Evolutionary conservation across 2,329 filamentous ascomycete species (phyloP).

Genomic region (Fusarium tricinctum): DNA sequence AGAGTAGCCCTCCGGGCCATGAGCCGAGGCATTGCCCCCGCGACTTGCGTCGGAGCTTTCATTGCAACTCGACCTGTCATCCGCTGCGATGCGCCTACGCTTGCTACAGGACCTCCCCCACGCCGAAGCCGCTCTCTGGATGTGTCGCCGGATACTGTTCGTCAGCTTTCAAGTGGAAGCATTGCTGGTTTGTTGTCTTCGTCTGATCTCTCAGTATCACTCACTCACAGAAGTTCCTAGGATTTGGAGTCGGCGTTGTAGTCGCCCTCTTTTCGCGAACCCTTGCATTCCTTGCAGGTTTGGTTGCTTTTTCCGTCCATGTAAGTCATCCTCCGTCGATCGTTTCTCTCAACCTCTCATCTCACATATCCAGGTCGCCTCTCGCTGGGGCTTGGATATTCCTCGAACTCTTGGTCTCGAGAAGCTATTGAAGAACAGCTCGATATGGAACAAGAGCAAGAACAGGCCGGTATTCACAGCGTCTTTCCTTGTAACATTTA

Average conservation of each 20-base stretch:
- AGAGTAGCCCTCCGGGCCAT: conserved; percentile 46
- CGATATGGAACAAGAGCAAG: conserved; percentile 64
- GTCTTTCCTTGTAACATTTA: conserved; percentile 80
- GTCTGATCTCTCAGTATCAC: not conserved
- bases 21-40: conserved; percentile 48
- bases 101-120: conserved; percentile 33
- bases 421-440: conserved; percentile 55
- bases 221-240: conserved; percentile 54
- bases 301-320: conserved; percentile 74
- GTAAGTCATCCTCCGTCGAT: conserved; percentile 57
- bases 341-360: not conserved
- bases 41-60: conserved; percentile 48
- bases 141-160: conserved; percentile 55
- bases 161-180: conserved; percentile 68
- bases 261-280: conserved; percentile 79
- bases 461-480: conserved; percentile 75
- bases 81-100: conserved; percentile 50
- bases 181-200: conserved; percentile 59
- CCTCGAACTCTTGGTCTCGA: conserved; percentile 56
- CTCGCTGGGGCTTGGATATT: conserved; percentile 60
- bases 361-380: conserved; percentile 57
- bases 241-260: conserved; percentile 73
- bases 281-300: conserved; percentile 75
- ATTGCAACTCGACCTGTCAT: conserved; percentile 46
- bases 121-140: conserved; percentile 35